A percentile compares a stretch with the other conserved stretches of the same genome.
phyloP scores from a whole-genome alignment of 2,329 filamentous ascomycete genomes.

The Penicillium rolfsii region DNA sequence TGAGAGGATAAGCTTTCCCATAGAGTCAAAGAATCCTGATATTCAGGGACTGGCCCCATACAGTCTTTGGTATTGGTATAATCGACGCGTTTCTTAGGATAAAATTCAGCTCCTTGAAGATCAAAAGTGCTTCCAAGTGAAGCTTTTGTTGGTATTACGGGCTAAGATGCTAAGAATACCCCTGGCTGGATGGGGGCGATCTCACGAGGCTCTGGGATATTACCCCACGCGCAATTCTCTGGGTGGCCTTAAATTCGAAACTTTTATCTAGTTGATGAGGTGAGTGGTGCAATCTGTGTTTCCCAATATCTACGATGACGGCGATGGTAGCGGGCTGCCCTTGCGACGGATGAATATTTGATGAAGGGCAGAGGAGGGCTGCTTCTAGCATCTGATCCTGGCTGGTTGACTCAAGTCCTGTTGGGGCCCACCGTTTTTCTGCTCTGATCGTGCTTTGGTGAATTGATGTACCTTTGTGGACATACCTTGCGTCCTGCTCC shows the following conservation, averaged over 20 bases:
- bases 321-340: neutral
- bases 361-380: neutral
- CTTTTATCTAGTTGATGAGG: neutral
- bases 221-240: neutral
- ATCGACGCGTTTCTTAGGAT: too few species aligned
- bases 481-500: neutral
- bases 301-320: neutral
- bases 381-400: neutral
- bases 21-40: neutral
- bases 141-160: neutral
- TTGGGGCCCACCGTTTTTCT: neutral
- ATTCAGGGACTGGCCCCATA: neutral
- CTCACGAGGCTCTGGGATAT: neutral
- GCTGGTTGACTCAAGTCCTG: neutral
- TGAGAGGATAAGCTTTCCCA: neutral
- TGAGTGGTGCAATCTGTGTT: neutral
- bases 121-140: neutral
- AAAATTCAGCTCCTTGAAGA: neutral
- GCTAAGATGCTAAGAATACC: conserved; percentile 1
- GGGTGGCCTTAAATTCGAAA: neutral
- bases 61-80: too few species aligned
- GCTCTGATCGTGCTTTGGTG: neutral
- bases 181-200: neutral
- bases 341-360: neutral
- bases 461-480: neutral